Evolutionary conservation across 176 grass and related monocot genomes (phyloP).

Genomic region (Eragrostis curvula): DNA sequence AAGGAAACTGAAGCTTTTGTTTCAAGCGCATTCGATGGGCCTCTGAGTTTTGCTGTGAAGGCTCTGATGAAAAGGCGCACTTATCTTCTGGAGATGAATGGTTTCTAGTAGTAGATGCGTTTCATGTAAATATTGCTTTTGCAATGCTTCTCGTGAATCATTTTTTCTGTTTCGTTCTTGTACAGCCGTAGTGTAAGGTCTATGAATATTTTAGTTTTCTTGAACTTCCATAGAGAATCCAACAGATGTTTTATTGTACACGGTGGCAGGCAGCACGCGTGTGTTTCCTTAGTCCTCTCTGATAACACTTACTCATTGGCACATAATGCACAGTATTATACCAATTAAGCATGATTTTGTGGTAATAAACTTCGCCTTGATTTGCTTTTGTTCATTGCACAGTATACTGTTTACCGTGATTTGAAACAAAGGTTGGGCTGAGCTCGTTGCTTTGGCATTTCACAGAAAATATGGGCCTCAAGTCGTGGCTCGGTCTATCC

Average conservation of each 20-base stretch:
- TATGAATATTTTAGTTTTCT: background rate
- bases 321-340: no score
- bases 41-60: slow-evolving; percentile 61
- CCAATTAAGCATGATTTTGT: no score
- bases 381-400: no score
- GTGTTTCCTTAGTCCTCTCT: no score
- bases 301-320: no score
- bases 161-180: background rate
- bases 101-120: slow-evolving; percentile 68
- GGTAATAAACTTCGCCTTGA: no score
- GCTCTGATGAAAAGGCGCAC: slow-evolving; percentile 79
- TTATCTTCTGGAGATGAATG: slow-evolving; percentile 95
- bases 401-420: no score
- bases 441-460: no score
- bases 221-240: background rate
- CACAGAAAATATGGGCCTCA: no score
- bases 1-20: slow-evolving; percentile 74
- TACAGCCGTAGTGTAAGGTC: background rate
- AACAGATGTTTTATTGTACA: background rate
- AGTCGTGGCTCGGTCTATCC: no score
- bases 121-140: background rate
- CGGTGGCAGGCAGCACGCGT: background rate
- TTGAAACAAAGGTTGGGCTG: no score
- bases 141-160: background rate
- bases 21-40: slow-evolving; percentile 70